A percentile compares a stretch with the other conserved stretches of the same genome.
Conservation (phyloP, 495 filamentous ascomycete species). For the Aspergillus indologenus region DNA sequence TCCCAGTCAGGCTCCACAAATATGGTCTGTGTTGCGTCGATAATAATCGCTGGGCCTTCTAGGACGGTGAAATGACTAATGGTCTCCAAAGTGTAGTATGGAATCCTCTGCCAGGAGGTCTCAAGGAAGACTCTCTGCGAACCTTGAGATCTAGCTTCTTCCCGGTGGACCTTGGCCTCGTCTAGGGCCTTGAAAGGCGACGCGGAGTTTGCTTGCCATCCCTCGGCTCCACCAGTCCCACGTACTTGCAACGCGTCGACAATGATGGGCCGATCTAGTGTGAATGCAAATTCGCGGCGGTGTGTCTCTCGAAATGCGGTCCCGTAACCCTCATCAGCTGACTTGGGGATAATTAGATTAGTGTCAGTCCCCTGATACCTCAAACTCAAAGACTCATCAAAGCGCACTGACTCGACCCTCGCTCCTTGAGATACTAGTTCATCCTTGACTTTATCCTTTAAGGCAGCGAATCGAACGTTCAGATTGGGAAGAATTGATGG, state of each 20-base stretch:
- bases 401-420: conserved; percentile 29
- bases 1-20: conserved; percentile 74
- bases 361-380: conserved; percentile 50
- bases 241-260: conserved; percentile 89
- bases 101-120: no score
- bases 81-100: no score
- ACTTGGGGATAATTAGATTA: conserved; percentile 48
- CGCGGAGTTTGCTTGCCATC: no score
- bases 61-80: conserved; percentile 57
- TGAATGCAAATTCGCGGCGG: conserved; percentile 93
- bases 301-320: conserved; percentile 83
- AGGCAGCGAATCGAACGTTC: no score
- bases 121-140: no score
- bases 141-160: no score
- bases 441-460: conserved; percentile 9
- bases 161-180: no score
- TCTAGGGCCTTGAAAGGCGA: no score
- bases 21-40: conserved; percentile 92
- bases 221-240: conserved; percentile 51
- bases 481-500: no score
- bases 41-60: conserved; percentile 79
- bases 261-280: conserved; percentile 83
- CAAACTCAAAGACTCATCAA: conserved; percentile 49
- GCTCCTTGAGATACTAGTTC: conserved; percentile 33
- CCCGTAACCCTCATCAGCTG: conserved; percentile 64